Evolutionary conservation across 1,139 yeast genomes (phyloP).

Genomic region (Hyphopichia fennica): DNA sequence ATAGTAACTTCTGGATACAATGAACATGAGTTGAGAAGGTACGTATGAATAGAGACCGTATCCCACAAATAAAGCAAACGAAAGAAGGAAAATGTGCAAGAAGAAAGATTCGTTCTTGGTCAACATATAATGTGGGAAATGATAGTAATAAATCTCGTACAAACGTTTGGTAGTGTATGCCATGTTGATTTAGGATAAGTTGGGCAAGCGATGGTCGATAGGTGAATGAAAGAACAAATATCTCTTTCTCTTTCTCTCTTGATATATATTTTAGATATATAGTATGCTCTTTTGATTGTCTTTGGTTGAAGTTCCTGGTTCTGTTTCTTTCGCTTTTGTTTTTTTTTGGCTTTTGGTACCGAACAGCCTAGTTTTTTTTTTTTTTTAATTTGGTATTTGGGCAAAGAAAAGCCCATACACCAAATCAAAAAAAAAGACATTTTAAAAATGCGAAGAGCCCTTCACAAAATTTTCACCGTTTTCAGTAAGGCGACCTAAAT

Average conservation of each 20-base stretch:
- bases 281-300: no score
- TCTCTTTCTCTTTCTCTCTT: no score
- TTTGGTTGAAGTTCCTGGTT: no score
- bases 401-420: not conserved
- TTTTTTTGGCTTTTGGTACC: no score
- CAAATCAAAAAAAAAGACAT: conserved; percentile 2
- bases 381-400: not conserved
- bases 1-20: conserved; percentile 34
- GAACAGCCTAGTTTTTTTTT: not conserved
- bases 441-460: not conserved
- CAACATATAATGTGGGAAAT: conserved; percentile 41
- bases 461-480: not conserved
- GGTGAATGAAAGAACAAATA: not conserved
- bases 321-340: no score
- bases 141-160: conserved; percentile 34
- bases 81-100: conserved; percentile 29
- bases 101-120: conserved; percentile 33
- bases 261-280: no score
- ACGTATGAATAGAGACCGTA: conserved; percentile 40
- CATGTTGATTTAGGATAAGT: conserved; percentile 3
- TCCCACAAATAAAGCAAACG: conserved; percentile 31
- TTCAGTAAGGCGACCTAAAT: no score
- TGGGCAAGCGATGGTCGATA: no score
- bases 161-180: conserved; percentile 13
- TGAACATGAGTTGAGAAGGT: conserved; percentile 30